Conservation (phyloP, 176 grass and related monocot species). For the Oryza officinalis region DNA sequence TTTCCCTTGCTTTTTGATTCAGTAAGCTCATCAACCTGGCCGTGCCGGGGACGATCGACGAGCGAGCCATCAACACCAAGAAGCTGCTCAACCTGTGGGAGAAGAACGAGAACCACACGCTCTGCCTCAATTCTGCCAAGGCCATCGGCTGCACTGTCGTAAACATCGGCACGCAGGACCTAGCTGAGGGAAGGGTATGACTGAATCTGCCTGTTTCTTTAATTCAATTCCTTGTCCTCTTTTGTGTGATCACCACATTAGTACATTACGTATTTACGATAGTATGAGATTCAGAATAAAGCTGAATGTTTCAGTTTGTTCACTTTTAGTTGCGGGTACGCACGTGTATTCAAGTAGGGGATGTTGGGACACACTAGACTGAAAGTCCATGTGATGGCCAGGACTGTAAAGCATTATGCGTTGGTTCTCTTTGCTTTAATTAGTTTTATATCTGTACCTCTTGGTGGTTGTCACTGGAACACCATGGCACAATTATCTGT, state of each 20-base stretch:
- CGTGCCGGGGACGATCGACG: conserved; percentile 86
- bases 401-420: conserved; percentile 24
- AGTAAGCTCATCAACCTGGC: conserved; percentile 98
- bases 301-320: conserved; percentile 9
- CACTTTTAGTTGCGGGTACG: conserved; percentile 34
- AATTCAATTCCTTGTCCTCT: neutral
- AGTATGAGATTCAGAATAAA: conserved; percentile 22
- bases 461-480: conserved; percentile 35
- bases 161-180: conserved; percentile 94
- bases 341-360: conserved; percentile 16
- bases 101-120: conserved; percentile 97
- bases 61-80: conserved; percentile 92
- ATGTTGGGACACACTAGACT: conserved; percentile 11
- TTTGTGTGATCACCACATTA: neutral
- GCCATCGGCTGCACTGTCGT: conserved; percentile 95
- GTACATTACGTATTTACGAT: conserved; percentile 11
- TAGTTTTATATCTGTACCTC: conserved; percentile 38
- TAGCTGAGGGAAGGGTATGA: conserved; percentile 87
- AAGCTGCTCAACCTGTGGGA: conserved; percentile 89
- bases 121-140: conserved; percentile 93
- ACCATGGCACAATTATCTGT: conserved; percentile 26
- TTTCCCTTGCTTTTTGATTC: neutral
- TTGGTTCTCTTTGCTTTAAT: conserved; percentile 16
- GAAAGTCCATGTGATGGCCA: conserved; percentile 45
- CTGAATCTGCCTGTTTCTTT: conserved; percentile 10